Evolutionary conservation across 225 moss, liverwort and hornwort genomes (phyloP).

Genomic region (Pseudisothecium myosuroides): DNA sequence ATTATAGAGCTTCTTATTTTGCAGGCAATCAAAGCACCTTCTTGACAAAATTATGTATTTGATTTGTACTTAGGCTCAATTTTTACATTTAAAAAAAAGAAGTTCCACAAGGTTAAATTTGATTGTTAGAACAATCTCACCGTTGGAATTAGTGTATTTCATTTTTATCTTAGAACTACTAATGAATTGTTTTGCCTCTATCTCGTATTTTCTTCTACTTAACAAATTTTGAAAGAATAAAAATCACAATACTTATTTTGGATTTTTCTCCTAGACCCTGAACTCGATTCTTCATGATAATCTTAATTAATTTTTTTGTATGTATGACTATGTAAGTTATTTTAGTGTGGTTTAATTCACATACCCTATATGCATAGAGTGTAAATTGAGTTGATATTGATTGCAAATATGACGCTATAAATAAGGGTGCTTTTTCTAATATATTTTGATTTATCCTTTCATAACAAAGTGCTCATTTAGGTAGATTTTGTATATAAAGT

Average conservation of each 20-base stretch:
- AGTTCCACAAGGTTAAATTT: neutral
- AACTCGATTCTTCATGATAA: no score
- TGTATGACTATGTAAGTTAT: no score
- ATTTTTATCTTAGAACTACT: neutral
- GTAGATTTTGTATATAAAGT: no score
- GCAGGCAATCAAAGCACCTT: rapidly evolving
- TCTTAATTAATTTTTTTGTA: no score
- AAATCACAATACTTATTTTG: rapidly evolving
- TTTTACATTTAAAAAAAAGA: neutral
- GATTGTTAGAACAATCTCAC: neutral
- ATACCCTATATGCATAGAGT: no score
- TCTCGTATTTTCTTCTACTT: neutral
- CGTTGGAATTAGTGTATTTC: neutral
- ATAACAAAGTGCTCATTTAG: no score
- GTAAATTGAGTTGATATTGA: neutral
- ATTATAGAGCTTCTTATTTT: neutral
- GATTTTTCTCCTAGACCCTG: no score
- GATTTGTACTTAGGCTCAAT: neutral
- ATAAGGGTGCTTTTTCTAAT: neutral
- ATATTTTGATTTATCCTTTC: neutral
- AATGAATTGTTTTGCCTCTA: neutral
- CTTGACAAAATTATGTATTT: neutral
- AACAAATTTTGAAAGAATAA: no score
- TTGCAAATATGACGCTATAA: neutral
- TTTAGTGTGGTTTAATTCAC: no score